Evolutionary conservation across 2,329 filamentous ascomycete species (phyloP).

Genomic region (Thielaviopsis euricoi): DNA sequence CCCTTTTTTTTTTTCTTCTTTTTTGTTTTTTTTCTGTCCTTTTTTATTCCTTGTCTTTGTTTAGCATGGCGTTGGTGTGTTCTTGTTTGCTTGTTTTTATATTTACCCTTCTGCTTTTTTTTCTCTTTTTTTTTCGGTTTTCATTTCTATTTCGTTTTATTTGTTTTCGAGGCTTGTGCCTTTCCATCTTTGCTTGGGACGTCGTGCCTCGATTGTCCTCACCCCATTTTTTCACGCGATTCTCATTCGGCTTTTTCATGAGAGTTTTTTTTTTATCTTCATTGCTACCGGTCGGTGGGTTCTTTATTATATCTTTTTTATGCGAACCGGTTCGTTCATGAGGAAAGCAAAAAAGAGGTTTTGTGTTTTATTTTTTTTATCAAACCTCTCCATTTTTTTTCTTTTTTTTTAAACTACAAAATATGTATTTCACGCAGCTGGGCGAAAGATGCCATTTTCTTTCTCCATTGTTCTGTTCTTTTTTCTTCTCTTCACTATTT

Average conservation of each 20-base stretch:
- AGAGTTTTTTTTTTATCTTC: neutral
- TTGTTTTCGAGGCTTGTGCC: neutral
- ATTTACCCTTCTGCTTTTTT: neutral
- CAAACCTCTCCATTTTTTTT: neutral
- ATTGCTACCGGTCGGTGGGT: neutral
- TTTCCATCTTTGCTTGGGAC: neutral
- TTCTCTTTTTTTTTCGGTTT: neutral
- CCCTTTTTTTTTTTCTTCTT: neutral
- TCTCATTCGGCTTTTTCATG: neutral
- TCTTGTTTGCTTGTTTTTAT: neutral
- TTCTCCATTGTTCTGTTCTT: neutral
- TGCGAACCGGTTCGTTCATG: neutral
- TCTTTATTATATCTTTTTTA: neutral
- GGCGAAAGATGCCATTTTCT: neutral
- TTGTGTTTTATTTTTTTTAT: conserved; percentile 1
- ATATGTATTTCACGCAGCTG: neutral
- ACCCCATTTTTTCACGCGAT: neutral
- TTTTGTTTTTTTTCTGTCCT: neutral
- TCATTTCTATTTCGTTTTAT: neutral
- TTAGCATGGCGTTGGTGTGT: conserved; percentile 10
- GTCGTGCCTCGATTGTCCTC: neutral
- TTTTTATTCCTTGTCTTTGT: conserved; percentile 2
- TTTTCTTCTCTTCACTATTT: conserved; percentile 8
- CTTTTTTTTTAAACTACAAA: conserved; percentile 2
- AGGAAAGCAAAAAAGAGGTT: neutral